Evolutionary conservation across 805 yeast species (phyloP), one percentile per base, ranked within the genome.

Genomic region (Sungouiozyma ichnusensis): DNA sequence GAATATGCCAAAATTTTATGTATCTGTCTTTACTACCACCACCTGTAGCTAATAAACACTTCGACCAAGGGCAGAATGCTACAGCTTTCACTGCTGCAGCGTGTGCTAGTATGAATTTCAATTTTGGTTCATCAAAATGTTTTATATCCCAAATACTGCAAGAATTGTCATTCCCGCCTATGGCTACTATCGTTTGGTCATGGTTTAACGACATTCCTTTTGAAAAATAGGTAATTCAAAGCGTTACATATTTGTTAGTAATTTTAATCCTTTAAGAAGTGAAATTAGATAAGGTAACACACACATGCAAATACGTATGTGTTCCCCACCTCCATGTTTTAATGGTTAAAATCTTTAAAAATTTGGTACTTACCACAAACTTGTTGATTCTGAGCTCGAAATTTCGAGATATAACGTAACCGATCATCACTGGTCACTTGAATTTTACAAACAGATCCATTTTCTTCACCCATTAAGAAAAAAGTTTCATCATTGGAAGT

Each of bases 11-110:
- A 57, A 86, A 85, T 44, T 88, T 61, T 7, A 87, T 74, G n/a
- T 72, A 72, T 39, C 88, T 66, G 57, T 88, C 97, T 51, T 77
- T 79, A 16, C 81, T 75, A 0, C 97, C 97, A 2, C 92, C 96
- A 0, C 97, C 97, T 0, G 96, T 86, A 1, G 90, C 96, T 31
- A 88, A 58, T 7, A 88, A 62, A 2, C 81, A 71, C 13, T 76
- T 76, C 16, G 85, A 72, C 96, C 96, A 87, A 0, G 97, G 97
- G 56, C 96, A 88, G 52, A 76, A 88, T 3, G 90, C 82, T 36
- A 88, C 66, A 0, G 95, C 97, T 52, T 87, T 87, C 0, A 88
- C 88, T 0, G 97, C 97, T 1, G 95, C 94, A 2, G 67, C 64
- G 53, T 88, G 97, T 1, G 71, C 74, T 40, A 87, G 64, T 8